phyloP scores from a whole-genome alignment of 768 basidiomycete species.

The Russula emetica region DNA sequence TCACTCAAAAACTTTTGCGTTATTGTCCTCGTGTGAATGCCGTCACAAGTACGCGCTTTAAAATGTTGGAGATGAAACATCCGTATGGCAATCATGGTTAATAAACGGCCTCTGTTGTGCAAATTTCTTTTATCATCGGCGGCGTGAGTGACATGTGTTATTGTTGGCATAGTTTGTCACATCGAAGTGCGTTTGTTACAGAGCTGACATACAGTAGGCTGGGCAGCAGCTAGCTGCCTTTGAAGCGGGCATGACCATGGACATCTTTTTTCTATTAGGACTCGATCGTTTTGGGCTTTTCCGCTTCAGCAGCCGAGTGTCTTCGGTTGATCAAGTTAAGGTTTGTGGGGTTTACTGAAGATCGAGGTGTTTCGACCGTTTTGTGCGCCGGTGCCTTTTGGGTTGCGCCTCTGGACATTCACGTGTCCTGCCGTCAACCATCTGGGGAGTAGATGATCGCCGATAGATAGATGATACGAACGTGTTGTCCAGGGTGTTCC shows the following conservation, averaged over 20 bases:
- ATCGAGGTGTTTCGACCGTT: slow-evolving; percentile 72
- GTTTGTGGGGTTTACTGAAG: slow-evolving; percentile 81
- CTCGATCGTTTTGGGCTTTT: slow-evolving; percentile 9
- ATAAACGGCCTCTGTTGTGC: slow-evolving; percentile 70
- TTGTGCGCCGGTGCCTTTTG: slow-evolving; percentile 67
- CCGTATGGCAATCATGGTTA: slow-evolving; percentile 54
- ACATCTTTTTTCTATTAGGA: slow-evolving; percentile 24
- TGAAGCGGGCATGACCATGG: slow-evolving; percentile 81
- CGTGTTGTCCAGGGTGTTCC: slow-evolving; percentile 62
- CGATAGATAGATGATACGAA: slow-evolving; percentile 60
- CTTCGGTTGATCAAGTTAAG: slow-evolving; percentile 51
- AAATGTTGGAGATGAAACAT: no score
- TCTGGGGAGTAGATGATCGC: slow-evolving; percentile 52
- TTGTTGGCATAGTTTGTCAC: slow-evolving; percentile 9
- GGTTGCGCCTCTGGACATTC: slow-evolving; percentile 38
- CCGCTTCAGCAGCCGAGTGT: not conserved
- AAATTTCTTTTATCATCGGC: slow-evolving; percentile 81
- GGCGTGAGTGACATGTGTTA: slow-evolving; percentile 43
- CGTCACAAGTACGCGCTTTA: not conserved
- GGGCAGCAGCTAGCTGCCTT: slow-evolving; percentile 67
- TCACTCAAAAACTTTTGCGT: not conserved
- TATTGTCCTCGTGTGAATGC: slow-evolving; percentile 13
- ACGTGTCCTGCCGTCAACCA: not conserved
- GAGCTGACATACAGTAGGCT: slow-evolving; percentile 49
- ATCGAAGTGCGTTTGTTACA: slow-evolving; percentile 30